Evolutionary conservation across 805 yeast genomes (phyloP).

Genomic region (Candida rishiriensis): DNA sequence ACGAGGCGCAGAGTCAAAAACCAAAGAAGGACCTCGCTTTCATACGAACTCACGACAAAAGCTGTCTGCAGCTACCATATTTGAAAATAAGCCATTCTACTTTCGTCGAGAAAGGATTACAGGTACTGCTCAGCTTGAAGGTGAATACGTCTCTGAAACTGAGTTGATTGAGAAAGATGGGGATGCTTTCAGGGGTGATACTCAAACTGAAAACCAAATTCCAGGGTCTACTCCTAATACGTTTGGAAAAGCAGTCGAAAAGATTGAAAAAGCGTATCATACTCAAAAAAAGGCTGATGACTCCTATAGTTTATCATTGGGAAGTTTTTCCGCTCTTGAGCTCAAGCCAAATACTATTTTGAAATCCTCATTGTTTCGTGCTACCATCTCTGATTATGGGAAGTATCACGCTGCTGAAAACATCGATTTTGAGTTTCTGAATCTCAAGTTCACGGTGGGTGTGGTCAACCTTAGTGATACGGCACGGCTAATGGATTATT

Average conservation of each 20-base stretch:
- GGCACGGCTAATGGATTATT: constrained; percentile 8
- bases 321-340: constrained; percentile 5
- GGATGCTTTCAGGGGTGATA: neutral
- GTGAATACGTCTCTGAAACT: neutral
- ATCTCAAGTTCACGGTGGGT: constrained; percentile 10
- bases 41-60: neutral
- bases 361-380: constrained; percentile 13
- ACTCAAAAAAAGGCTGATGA: constrained; percentile 1
- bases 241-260: neutral
- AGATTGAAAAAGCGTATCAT: neutral
- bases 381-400: constrained; percentile 15
- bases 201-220: neutral
- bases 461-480: constrained; percentile 7
- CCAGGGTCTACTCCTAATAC: neutral
- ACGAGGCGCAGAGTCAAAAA: no score
- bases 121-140: constrained; percentile 29
- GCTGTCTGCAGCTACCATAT: neutral
- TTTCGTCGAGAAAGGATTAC: constrained; percentile 18
- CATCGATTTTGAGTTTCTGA: constrained; percentile 14
- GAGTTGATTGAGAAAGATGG: neutral
- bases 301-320: constrained; percentile 3
- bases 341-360: constrained; percentile 12
- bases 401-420: constrained; percentile 10
- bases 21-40: neutral
- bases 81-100: constrained; percentile 12